phyloP scores from a whole-genome alignment of 1,284 basidiomycete genomes.

The Tilletia setariae region DNA sequence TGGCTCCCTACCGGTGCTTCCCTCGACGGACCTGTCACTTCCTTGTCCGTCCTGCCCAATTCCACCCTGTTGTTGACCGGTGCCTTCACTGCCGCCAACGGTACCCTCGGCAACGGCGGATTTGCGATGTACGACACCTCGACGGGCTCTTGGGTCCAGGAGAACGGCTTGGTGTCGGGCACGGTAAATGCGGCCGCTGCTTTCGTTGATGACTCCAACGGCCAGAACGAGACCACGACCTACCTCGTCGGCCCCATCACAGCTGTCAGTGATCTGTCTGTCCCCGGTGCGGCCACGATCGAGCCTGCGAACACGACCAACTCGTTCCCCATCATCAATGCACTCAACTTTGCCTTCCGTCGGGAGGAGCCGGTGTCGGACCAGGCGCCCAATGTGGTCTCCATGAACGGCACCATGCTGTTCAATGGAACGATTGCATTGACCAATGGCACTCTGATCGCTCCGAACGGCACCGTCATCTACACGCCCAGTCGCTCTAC shows the following conservation, averaged over 20 bases:
- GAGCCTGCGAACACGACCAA: conserved; percentile 42
- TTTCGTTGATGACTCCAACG: conserved; percentile 57
- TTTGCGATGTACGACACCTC: conserved; percentile 74
- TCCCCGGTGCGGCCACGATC: conserved; percentile 57
- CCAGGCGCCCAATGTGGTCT: neutral
- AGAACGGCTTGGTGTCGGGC: conserved; percentile 58
- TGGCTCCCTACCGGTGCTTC: conserved; percentile 75
- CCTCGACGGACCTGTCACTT: conserved; percentile 69
- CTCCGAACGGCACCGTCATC: neutral
- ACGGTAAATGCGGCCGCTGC: conserved; percentile 70
- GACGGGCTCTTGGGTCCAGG: conserved; percentile 64
- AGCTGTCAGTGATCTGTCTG: conserved; percentile 55
- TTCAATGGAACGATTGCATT: neutral
- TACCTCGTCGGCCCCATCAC: conserved; percentile 58
- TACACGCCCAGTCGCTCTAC: neutral
- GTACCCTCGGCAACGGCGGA: conserved; percentile 62
- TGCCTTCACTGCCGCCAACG: conserved; percentile 65
- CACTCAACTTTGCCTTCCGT: conserved; percentile 45
- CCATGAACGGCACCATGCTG: neutral
- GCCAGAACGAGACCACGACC: conserved; percentile 18
- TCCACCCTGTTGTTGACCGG: conserved; percentile 68
- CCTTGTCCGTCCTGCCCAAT: conserved; percentile 61
- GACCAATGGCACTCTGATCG: neutral
- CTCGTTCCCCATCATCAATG: conserved; percentile 37
- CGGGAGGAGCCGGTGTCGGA: neutral